Evolutionary conservation across 2,329 filamentous ascomycete species (phyloP).

Genomic region (Escovopsis sp.): DNA sequence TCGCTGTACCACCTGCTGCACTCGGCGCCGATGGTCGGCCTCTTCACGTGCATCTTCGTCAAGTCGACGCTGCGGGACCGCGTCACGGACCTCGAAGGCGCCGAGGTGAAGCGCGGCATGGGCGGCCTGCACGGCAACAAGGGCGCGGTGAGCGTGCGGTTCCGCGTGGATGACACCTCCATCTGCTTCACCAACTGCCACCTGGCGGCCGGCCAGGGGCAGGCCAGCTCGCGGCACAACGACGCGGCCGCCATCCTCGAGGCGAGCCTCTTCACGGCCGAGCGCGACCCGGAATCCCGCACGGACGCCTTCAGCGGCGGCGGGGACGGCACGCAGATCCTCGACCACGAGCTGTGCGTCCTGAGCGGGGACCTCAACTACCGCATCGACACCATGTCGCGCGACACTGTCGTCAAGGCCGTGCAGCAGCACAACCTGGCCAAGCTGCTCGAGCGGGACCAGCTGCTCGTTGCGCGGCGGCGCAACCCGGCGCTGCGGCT

Average conservation of each 20-base stretch:
- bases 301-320: conserved; percentile 74
- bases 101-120: conserved; percentile 91
- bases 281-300: conserved; percentile 50
- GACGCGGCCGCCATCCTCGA: conserved; percentile 87
- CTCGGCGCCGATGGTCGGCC: conserved; percentile 71
- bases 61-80: conserved; percentile 62
- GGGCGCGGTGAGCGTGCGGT: conserved; percentile 81
- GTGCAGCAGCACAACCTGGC: conserved; percentile 65
- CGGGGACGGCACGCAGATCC: conserved; percentile 87
- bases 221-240: conserved; percentile 81
- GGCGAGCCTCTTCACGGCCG: conserved; percentile 53
- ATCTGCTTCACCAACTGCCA: conserved; percentile 97
- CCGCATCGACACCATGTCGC: conserved; percentile 91
- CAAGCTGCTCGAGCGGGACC: conserved; percentile 85
- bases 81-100: conserved; percentile 61
- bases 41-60: conserved; percentile 94
- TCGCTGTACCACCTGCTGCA: conserved; percentile 76
- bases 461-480: conserved; percentile 74
- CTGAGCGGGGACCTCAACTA: conserved; percentile 96
- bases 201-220: conserved; percentile 81
- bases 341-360: conserved; percentile 96
- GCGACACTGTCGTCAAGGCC: conserved; percentile 78
- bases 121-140: conserved; percentile 93
- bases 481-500: conserved; percentile 83
- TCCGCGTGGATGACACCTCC: conserved; percentile 84